These are phyloP conservation scores for Podaxis rugospora DNA, from an alignment of 768 basidiomycete genomes.

Conservation along the genomic window DNA sequence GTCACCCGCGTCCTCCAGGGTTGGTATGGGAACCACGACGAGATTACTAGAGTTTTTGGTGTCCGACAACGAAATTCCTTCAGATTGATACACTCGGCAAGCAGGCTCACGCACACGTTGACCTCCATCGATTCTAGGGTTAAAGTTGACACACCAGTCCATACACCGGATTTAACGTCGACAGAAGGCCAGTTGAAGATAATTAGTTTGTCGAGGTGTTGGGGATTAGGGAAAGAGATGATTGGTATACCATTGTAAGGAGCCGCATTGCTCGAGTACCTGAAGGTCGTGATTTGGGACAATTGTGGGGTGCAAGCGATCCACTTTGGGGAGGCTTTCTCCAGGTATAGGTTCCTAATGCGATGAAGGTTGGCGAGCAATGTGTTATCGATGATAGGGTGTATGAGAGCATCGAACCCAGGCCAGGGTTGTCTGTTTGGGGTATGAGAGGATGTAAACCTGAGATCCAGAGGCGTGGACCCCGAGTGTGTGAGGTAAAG, in stretches of 20 bases:
- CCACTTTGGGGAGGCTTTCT: not conserved
- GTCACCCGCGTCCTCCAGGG: not conserved
- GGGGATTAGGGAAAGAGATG: not conserved
- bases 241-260: not conserved
- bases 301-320: not conserved
- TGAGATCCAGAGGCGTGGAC: not conserved
- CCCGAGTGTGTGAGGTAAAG: not conserved
- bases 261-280: not conserved
- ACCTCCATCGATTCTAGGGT: slow-evolving; percentile 1
- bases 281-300: not conserved
- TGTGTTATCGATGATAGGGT: not conserved
- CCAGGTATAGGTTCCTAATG: not conserved
- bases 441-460: not conserved
- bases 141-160: not conserved
- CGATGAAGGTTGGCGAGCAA: not conserved
- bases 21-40: not conserved
- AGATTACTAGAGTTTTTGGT: not conserved
- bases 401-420: not conserved
- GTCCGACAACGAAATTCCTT: not conserved
- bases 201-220: not conserved
- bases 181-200: not conserved
- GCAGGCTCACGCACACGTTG: not conserved
- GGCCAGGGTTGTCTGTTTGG: not conserved
- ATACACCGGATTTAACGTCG: not conserved
- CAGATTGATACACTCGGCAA: not conserved